Conservation (phyloP, 805 yeast species). For the Ogataea allantospora region DNA sequence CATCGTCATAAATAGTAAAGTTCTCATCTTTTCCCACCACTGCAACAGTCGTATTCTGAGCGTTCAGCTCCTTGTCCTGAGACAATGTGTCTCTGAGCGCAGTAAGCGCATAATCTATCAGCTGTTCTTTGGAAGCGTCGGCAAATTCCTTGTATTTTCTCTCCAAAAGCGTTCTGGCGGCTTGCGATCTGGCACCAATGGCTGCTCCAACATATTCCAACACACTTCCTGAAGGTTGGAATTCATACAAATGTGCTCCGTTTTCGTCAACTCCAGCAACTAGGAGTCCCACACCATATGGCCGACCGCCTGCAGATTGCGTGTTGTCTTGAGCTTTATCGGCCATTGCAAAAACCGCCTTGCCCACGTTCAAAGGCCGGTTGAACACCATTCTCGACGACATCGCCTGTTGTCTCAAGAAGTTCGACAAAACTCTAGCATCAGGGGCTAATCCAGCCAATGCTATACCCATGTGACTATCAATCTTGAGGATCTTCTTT, state of each 20-base stretch:
- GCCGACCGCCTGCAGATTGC: slow-evolving; percentile 93
- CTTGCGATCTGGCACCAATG: slow-evolving; percentile 98
- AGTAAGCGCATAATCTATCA: slow-evolving; percentile 80
- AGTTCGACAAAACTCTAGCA: slow-evolving; percentile 90
- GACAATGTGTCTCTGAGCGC: slow-evolving; percentile 92
- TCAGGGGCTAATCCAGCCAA: slow-evolving; percentile 98
- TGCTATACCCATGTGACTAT: slow-evolving; percentile 91
- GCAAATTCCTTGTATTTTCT: slow-evolving; percentile 72
- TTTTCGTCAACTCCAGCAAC: slow-evolving; percentile 89
- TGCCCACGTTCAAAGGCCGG: slow-evolving; percentile 78
- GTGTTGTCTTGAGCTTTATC: slow-evolving; percentile 98
- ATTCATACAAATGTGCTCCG: slow-evolving; percentile 92
- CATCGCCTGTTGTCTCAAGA: slow-evolving; percentile 87
- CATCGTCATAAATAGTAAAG: slow-evolving; percentile 83
- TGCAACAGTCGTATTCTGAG: slow-evolving; percentile 84
- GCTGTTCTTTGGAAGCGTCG: slow-evolving; percentile 60
- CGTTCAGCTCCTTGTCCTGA: slow-evolving; percentile 88
- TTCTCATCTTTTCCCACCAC: slow-evolving; percentile 77
- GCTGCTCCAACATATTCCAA: slow-evolving; percentile 92
- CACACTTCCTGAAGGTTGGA: slow-evolving; percentile 93
- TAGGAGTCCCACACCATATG: slow-evolving; percentile 95
- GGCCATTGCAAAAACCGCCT: slow-evolving; percentile 83
- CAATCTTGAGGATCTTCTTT: slow-evolving; percentile 87
- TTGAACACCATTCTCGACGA: slow-evolving; percentile 79
- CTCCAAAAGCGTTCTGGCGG: slow-evolving; percentile 94